A percentile compares a stretch with the other conserved stretches of the same genome.
Conservation (phyloP, 179 eudicot species). For the Heliamphora pulchella region DNA sequence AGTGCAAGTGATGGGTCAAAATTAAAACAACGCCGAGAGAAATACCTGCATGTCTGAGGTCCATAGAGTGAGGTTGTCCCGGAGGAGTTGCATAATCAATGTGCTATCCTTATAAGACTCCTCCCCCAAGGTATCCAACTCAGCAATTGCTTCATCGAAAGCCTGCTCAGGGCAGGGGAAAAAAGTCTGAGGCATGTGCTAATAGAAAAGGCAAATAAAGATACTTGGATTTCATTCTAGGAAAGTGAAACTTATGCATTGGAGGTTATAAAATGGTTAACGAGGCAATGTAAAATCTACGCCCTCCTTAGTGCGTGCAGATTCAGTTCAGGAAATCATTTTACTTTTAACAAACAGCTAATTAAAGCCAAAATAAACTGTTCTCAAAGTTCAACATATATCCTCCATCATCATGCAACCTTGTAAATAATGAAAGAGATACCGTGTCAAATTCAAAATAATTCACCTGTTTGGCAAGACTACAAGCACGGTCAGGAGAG, state of each 20-base stretch:
- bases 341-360: not conserved
- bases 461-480: slow-evolving; percentile 22
- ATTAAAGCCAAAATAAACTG: not conserved
- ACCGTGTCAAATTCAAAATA: not conserved
- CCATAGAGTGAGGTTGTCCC: slow-evolving; percentile 68
- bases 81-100: slow-evolving; percentile 70
- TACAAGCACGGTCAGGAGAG: slow-evolving; percentile 39
- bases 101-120: slow-evolving; percentile 76
- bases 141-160: slow-evolving; percentile 69
- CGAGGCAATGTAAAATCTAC: not conserved
- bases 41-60: slow-evolving; percentile 66
- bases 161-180: slow-evolving; percentile 28
- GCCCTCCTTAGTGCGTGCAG: not conserved
- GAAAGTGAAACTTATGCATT: not conserved
- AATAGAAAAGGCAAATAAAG: not conserved
- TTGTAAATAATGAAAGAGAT: not conserved
- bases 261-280: not conserved
- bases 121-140: slow-evolving; percentile 62
- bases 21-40: not conserved
- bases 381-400: not conserved
- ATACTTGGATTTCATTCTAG: not conserved
- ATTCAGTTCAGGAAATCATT: not conserved
- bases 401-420: not conserved
- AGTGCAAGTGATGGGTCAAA: not conserved
- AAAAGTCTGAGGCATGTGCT: not conserved